Conservation (phyloP, 306 rosid species). For the Lathyrus sativus region DNA sequence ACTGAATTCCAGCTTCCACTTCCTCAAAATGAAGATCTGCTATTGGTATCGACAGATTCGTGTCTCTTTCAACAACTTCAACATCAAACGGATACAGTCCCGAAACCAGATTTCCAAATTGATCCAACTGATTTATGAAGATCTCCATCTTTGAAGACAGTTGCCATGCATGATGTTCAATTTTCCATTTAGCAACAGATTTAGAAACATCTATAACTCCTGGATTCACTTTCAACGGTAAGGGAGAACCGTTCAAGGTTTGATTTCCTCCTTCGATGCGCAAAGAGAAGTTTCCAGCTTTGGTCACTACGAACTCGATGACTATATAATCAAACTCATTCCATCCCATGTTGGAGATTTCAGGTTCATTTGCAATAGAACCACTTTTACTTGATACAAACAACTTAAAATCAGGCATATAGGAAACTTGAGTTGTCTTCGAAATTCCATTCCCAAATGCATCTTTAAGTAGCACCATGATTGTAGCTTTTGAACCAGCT, state of each 20-base stretch:
- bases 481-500: slow-evolving; percentile 66
- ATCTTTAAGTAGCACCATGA: slow-evolving; percentile 71
- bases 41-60: slow-evolving; percentile 72
- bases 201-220: slow-evolving; percentile 71
- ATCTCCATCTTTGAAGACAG: slow-evolving; percentile 79
- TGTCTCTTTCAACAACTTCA: slow-evolving; percentile 71
- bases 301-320: slow-evolving; percentile 55
- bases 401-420: slow-evolving; percentile 53
- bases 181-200: slow-evolving; percentile 62
- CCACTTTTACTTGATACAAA: slow-evolving; percentile 53
- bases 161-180: slow-evolving; percentile 82
- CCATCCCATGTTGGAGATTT: slow-evolving; percentile 66
- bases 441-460: slow-evolving; percentile 82
- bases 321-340: slow-evolving; percentile 62
- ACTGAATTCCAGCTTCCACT: slow-evolving; percentile 70
- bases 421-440: slow-evolving; percentile 48
- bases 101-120: slow-evolving; percentile 67
- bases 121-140: slow-evolving; percentile 69
- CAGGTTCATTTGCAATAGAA: slow-evolving; percentile 49
- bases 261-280: slow-evolving; percentile 63
- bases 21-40: slow-evolving; percentile 73
- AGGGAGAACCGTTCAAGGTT: slow-evolving; percentile 68
- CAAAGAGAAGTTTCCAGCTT: slow-evolving; percentile 66
- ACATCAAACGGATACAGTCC: slow-evolving; percentile 78
- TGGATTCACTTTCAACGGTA: slow-evolving; percentile 74